phyloP scores from a whole-genome alignment of 2,329 filamentous ascomycete genomes.

The Bipolaris oryzae region DNA sequence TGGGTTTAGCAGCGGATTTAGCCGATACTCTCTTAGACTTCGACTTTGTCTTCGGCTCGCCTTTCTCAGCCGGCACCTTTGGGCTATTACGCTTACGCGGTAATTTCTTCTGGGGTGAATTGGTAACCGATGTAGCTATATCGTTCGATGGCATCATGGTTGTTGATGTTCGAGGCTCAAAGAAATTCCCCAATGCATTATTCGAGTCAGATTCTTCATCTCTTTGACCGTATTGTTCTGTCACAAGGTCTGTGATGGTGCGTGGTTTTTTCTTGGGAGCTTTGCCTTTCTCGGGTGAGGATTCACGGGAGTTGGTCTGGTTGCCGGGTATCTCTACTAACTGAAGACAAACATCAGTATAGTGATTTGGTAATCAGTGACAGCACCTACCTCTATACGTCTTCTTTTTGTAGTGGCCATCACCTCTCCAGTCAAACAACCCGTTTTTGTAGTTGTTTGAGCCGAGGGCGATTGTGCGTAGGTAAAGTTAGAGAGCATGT shows the following conservation, averaged over 20 bases:
- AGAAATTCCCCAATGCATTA: constrained; percentile 30
- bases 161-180: constrained; percentile 26
- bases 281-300: constrained; percentile 42
- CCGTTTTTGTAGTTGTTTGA: constrained; percentile 6
- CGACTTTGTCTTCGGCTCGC: constrained; percentile 22
- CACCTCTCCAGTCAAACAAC: constrained; percentile 8
- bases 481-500: constrained; percentile 38
- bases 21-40: constrained; percentile 31
- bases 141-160: constrained; percentile 39
- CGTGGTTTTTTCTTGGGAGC: constrained; percentile 47
- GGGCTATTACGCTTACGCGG: constrained; percentile 30
- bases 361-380: not conserved
- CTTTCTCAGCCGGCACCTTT: constrained; percentile 13
- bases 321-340: constrained; percentile 37
- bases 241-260: constrained; percentile 50
- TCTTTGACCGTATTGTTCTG: constrained; percentile 39
- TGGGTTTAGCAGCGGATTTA: constrained; percentile 37
- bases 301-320: constrained; percentile 26
- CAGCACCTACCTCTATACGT: constrained; percentile 33
- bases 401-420: constrained; percentile 33
- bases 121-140: constrained; percentile 4
- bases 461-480: constrained; percentile 28
- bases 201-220: constrained; percentile 10
- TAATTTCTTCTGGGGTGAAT: constrained; percentile 23
- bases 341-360: constrained; percentile 12